Conservation (phyloP, 441 rosid genomes). For the Codiaeum variegatum region DNA sequence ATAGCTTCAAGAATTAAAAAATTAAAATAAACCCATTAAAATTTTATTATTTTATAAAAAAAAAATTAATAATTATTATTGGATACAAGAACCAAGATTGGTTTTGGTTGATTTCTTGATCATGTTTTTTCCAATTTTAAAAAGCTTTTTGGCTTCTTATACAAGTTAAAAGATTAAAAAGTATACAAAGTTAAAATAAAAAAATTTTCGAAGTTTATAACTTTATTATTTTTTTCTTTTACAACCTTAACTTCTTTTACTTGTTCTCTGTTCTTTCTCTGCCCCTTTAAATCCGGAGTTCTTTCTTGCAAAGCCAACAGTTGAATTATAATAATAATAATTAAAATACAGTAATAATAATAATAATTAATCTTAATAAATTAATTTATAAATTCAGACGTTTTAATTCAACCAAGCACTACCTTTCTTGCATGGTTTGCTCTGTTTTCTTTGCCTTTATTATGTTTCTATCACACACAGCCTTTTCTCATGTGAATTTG, state of each 20-base stretch:
- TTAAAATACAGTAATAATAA: not conserved
- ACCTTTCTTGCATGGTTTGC: conserved; percentile 9
- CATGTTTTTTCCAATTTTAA: not conserved
- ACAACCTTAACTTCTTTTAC: not conserved
- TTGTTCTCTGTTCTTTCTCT: not conserved
- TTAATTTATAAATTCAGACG: not conserved
- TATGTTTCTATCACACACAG: conserved; percentile 3
- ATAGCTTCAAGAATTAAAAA: conserved; percentile 26
- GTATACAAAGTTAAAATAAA: not conserved
- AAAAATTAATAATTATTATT: too few relatives aligned
- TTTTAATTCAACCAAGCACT: conserved; percentile 8
- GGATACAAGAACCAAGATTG: not conserved
- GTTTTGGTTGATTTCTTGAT: not conserved
- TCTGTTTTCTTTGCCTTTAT: not conserved
- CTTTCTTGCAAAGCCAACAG: conserved; percentile 15
- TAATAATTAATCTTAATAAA: not conserved
- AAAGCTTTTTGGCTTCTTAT: conserved; percentile 23
- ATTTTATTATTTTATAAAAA: too few relatives aligned
- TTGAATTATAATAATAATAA: not conserved
- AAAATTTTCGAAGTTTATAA: not conserved
- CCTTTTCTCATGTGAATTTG: conserved; percentile 13
- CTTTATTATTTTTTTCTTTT: too few relatives aligned
- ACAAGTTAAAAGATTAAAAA: conserved; percentile 20
- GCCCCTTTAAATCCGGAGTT: conserved; percentile 42
- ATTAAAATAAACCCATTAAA: conserved; percentile 4